Evolutionary conservation across 805 yeast genomes (phyloP), one percentile per base, ranked within the genome.

Genomic region (Candida jianshihensis): DNA sequence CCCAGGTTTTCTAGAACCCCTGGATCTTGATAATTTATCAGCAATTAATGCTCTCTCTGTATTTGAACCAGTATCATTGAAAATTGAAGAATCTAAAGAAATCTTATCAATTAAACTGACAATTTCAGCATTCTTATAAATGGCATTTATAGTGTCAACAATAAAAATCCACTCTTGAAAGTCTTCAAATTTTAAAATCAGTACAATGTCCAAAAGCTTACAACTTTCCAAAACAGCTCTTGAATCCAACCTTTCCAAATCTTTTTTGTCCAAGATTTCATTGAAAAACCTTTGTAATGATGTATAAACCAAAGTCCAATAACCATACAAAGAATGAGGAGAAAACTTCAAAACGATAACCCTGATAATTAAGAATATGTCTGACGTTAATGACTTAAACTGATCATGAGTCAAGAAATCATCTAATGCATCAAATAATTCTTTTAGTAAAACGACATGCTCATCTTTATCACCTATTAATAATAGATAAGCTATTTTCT

Each of bases 91-190:
- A 6, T 36, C 47, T 3, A 27, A 13, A 2, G 57, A 37, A 14
- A 53, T 45, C 18, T 46, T 19, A 36, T 53, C 58, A 35, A 52
- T 42, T 42, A 52, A 40, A 38, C 56, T 49, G 17, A 53, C 30
- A 19, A 46, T 43, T 11, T 53, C 57, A 14, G 47, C 42, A 15
- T 53, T 60, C 40, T 68, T 66, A 47, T 66, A 70, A 21, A 73
- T 66, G 15, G 81, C 76, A 40, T 77, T 80, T 14, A 77, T 67
- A 14, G 74, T 77, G 47, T 82, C 86, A 19, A 78, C 69, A 10
- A 90, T 73, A 52, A 87, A 92, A 2, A 92, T 63, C 97, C 97
- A 90, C 49, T 87, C 92, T 42, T 74, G 60, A 80, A 65, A 90
- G 70, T 87, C 95, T 53, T 89, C 97, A 29, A 70, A 69, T 26